A percentile compares a stretch with the other conserved stretches of the same genome.
Evolutionary conservation across 768 basidiomycete species (phyloP).

Genomic region (Jaapia argillacea): DNA sequence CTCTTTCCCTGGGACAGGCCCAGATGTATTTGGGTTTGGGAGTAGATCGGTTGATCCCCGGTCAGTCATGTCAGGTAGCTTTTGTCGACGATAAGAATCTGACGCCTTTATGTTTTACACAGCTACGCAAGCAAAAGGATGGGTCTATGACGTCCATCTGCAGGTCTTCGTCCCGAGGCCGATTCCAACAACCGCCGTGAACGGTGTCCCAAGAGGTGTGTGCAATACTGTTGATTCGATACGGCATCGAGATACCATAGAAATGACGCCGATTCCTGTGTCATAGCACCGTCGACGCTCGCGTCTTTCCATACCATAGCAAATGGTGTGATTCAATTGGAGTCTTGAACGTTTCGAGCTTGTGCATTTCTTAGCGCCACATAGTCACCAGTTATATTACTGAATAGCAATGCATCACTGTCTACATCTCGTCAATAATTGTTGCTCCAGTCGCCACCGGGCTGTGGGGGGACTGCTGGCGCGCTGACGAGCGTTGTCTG

Average conservation of each 20-base stretch:
- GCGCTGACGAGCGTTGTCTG: too few relatives aligned
- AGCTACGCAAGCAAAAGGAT: slow-evolving; percentile 36
- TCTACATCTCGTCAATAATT: too few relatives aligned
- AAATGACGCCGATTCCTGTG: too few relatives aligned
- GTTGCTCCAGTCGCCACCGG: too few relatives aligned
- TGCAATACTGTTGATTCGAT: not conserved
- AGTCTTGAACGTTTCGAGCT: slow-evolving; percentile 17
- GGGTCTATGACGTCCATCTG: slow-evolving; percentile 39
- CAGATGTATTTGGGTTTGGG: slow-evolving; percentile 46
- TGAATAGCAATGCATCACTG: too few relatives aligned
- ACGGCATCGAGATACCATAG: too few relatives aligned
- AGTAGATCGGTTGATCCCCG: slow-evolving; percentile 19
- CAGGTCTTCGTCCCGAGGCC: slow-evolving; percentile 34
- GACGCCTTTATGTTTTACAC: not conserved
- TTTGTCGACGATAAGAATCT: not conserved
- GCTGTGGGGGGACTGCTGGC: too few relatives aligned
- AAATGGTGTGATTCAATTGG: slow-evolving; percentile 42
- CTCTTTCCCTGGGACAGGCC: slow-evolving; percentile 43
- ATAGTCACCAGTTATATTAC: too few relatives aligned
- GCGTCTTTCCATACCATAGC: slow-evolving; percentile 39
- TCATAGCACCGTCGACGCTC: slow-evolving; percentile 33
- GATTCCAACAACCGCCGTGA: too few relatives aligned
- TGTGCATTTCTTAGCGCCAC: too few relatives aligned
- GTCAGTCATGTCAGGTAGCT: slow-evolving; percentile 16
- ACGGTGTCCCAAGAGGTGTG: too few relatives aligned